A percentile compares a stretch with the other conserved stretches of the same genome.
These are phyloP conservation scores for Beauveria pseudobassiana DNA, from an alignment of 2,329 filamentous ascomycete genomes.

Conservation along the genomic window DNA sequence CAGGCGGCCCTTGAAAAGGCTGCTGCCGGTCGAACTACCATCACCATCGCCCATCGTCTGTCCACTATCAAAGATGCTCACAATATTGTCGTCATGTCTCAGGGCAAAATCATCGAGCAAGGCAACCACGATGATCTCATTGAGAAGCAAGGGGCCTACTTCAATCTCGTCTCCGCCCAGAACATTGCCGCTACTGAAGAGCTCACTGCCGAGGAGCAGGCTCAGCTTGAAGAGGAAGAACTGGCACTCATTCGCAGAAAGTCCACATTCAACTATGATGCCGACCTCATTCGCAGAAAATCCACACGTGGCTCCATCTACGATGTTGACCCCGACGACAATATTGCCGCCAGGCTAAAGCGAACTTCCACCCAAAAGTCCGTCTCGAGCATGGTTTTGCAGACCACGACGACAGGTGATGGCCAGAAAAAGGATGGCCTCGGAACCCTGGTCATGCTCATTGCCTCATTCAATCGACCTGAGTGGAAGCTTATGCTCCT, in stretches of 20 bases:
- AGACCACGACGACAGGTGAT: constrained; percentile 40
- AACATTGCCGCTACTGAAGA: constrained; percentile 61
- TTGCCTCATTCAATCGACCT: constrained; percentile 67
- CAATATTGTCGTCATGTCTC: constrained; percentile 89
- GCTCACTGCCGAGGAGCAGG: constrained; percentile 42
- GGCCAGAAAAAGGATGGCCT: constrained; percentile 55
- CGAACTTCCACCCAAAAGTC: constrained; percentile 50
- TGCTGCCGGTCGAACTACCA: constrained; percentile 80
- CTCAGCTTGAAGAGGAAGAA: constrained; percentile 40
- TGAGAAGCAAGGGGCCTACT: constrained; percentile 64
- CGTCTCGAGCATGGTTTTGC: constrained; percentile 63
- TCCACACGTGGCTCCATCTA: constrained; percentile 34
- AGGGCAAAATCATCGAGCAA: constrained; percentile 84
- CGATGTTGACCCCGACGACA: constrained; percentile 53
- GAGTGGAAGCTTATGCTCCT: constrained; percentile 67
- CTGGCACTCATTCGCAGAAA: constrained; percentile 43
- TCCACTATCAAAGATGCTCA: constrained; percentile 92
- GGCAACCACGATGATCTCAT: constrained; percentile 79
- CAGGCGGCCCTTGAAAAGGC: constrained; percentile 87
- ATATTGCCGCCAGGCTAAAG: constrained; percentile 50
- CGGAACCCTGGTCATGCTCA: constrained; percentile 70
- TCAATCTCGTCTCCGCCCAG: constrained; percentile 80
- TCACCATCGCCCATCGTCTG: constrained; percentile 90
- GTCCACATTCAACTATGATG: constrained; percentile 29
- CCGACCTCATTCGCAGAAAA: constrained; percentile 37